Conservation (phyloP, 352 stramenopile genomes). For the Peronosclerospora sorghi region DNA sequence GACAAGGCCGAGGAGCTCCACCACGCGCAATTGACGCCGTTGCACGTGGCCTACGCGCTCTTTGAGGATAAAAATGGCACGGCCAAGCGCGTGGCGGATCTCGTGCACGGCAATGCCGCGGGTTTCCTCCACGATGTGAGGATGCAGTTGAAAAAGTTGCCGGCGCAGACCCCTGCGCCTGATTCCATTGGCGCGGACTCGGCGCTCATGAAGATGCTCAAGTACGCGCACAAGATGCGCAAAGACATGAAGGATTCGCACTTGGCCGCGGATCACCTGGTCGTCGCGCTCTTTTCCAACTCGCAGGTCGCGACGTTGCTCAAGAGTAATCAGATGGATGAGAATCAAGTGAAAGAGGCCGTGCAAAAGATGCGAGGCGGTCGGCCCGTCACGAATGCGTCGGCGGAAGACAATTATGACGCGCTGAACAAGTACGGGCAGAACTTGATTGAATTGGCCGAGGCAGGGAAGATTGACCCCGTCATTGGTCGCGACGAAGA, state of each 20-base stretch:
- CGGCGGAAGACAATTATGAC: slow-evolving; percentile 88
- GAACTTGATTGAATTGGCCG: slow-evolving; percentile 88
- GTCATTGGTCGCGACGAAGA: slow-evolving; percentile 97
- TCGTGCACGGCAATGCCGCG: slow-evolving; percentile 36
- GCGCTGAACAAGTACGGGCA: slow-evolving; percentile 92
- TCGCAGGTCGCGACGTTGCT: slow-evolving; percentile 41
- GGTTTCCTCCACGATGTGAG: slow-evolving; percentile 37
- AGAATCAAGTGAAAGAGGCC: slow-evolving; percentile 53
- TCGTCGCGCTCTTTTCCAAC: slow-evolving; percentile 67
- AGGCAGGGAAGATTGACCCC: slow-evolving; percentile 94
- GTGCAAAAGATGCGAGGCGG: slow-evolving; percentile 50
- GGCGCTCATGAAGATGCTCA: slow-evolving; percentile 64
- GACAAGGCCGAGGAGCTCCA: slow-evolving; percentile 50
- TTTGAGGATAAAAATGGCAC: slow-evolving; percentile 55
- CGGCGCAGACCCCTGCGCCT: slow-evolving; percentile 59
- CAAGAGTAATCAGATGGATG: slow-evolving; percentile 52
- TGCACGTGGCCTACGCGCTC: slow-evolving; percentile 57
- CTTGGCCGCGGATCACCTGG: slow-evolving; percentile 54
- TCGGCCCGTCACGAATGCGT: slow-evolving; percentile 58
- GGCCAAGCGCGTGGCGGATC: slow-evolving; percentile 36
- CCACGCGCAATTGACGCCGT: slow-evolving; percentile 65
- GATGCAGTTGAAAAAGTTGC: slow-evolving; percentile 51
- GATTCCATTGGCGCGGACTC: slow-evolving; percentile 51
- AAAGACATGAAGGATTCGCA: slow-evolving; percentile 80
- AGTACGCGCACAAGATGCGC: slow-evolving; percentile 67